Evolutionary conservation across 2,329 filamentous ascomycete species (phyloP).

Genomic region (Pseudopyricularia javanii): DNA sequence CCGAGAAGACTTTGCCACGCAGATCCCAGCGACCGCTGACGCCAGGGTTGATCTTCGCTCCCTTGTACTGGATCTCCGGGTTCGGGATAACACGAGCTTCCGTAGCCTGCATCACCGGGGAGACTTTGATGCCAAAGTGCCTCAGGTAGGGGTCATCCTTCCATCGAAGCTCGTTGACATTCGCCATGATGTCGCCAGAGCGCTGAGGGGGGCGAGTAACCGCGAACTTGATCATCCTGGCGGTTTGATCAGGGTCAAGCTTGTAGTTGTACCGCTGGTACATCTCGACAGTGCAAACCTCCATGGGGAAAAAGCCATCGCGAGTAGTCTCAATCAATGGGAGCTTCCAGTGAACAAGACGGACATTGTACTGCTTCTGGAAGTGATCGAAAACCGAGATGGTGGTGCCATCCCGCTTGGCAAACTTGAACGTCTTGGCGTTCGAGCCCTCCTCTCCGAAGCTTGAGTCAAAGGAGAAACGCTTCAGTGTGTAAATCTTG

Average conservation of each 20-base stretch:
- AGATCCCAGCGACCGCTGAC: conserved; percentile 76
- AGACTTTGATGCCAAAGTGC: conserved; percentile 64
- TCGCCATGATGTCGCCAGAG: conserved; percentile 53
- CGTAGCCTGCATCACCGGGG: conserved; percentile 47
- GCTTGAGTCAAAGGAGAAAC: conserved; percentile 32
- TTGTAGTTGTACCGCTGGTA: conserved; percentile 54
- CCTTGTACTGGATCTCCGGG: conserved; percentile 59
- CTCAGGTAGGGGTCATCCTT: conserved; percentile 53
- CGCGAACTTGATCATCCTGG: conserved; percentile 85
- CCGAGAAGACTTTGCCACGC: conserved; percentile 65
- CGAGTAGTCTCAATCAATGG: conserved; percentile 47
- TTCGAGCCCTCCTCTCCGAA: conserved; percentile 32
- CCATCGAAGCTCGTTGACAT: conserved; percentile 58
- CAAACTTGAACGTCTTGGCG: conserved; percentile 42
- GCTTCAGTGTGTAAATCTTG: conserved; percentile 39
- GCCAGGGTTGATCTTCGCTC: conserved; percentile 44
- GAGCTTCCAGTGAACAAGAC: conserved; percentile 31
- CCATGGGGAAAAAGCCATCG: conserved; percentile 47
- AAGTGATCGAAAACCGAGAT: conserved; percentile 44
- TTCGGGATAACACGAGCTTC: conserved; percentile 59
- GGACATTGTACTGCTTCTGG: conserved; percentile 36
- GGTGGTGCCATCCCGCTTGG: conserved; percentile 16
- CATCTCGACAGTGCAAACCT: conserved; percentile 37
- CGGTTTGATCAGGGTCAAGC: conserved; percentile 51
- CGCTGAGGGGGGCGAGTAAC: conserved; percentile 65